Evolutionary conservation across 164 flowering plant species (phyloP).

Genomic region (Aristolochia contorta): DNA sequence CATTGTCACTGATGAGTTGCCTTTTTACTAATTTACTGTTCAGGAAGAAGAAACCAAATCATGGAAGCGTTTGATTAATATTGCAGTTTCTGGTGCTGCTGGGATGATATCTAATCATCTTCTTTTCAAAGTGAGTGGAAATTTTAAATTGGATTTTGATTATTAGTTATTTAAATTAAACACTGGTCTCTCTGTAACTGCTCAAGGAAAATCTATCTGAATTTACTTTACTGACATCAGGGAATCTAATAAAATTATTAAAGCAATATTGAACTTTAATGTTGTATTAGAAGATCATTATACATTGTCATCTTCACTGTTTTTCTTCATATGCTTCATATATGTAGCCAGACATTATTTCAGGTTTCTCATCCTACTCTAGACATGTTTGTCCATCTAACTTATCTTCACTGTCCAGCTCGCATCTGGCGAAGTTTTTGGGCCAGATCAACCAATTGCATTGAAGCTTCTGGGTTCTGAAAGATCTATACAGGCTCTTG

Average conservation of each 20-base stretch:
- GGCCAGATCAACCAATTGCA: constrained; percentile 83
- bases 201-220: neutral
- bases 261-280: too few relatives aligned
- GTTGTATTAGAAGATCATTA: too few relatives aligned
- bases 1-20: neutral
- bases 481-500: constrained; percentile 80
- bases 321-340: too few relatives aligned
- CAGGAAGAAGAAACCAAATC: constrained; percentile 88
- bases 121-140: constrained; percentile 63
- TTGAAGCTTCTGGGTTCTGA: constrained; percentile 84
- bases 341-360: too few relatives aligned
- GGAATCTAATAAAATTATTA: too few relatives aligned
- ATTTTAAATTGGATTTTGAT: neutral
- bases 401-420: constrained; percentile 37
- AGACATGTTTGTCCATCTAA: neutral
- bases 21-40: neutral
- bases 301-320: too few relatives aligned
- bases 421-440: constrained; percentile 95
- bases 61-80: constrained; percentile 75
- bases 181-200: neutral
- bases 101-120: constrained; percentile 97
- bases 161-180: neutral
- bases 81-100: constrained; percentile 97
- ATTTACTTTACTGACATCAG: neutral
- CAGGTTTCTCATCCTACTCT: too few relatives aligned